Percentiles rank a stretch among this genome's conserved stretches.
phyloP scores from a whole-genome alignment of 768 basidiomycete species.

The Dacryopinax primogenitus region DNA sequence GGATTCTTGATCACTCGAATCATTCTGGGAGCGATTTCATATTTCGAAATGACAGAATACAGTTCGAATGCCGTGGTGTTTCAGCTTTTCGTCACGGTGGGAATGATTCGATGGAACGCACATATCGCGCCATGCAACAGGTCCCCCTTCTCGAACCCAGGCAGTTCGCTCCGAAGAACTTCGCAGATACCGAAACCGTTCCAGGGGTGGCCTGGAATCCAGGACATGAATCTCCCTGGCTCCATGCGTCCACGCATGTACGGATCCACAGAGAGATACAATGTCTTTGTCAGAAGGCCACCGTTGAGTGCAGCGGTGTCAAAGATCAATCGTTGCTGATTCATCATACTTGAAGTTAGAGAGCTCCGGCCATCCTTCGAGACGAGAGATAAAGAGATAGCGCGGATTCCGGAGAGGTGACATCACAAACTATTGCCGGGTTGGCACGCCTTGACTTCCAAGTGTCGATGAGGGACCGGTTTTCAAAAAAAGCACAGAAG shows the following conservation, averaged over 20 bases:
- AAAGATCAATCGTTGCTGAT: constrained; percentile 7
- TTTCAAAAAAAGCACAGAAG: too few relatives aligned
- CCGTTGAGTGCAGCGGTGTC: constrained; percentile 5
- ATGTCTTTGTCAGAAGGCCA: constrained; percentile 9
- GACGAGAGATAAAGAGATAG: constrained; percentile 23
- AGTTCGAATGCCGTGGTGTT: not conserved
- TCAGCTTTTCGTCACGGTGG: not conserved
- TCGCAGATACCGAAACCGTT: constrained; percentile 19
- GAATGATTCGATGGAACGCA: not conserved
- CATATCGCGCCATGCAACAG: constrained; percentile 20
- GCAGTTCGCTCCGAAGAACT: constrained; percentile 20
- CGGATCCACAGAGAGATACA: constrained; percentile 4
- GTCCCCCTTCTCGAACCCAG: constrained; percentile 18
- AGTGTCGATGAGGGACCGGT: too few relatives aligned
- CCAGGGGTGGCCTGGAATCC: not conserved
- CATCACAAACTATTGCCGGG: constrained; percentile 4
- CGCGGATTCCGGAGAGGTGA: constrained; percentile 20
- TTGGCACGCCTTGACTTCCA: too few relatives aligned
- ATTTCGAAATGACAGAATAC: constrained; percentile 9
- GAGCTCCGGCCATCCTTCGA: constrained; percentile 3
- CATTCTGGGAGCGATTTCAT: constrained; percentile 12
- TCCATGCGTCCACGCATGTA: constrained; percentile 7
- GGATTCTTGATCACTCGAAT: constrained; percentile 10
- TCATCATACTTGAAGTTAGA: not conserved
- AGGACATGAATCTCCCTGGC: not conserved